phyloP scores from a whole-genome alignment of 345 rosid genomes.

The Raphanus raphanistrum region DNA sequence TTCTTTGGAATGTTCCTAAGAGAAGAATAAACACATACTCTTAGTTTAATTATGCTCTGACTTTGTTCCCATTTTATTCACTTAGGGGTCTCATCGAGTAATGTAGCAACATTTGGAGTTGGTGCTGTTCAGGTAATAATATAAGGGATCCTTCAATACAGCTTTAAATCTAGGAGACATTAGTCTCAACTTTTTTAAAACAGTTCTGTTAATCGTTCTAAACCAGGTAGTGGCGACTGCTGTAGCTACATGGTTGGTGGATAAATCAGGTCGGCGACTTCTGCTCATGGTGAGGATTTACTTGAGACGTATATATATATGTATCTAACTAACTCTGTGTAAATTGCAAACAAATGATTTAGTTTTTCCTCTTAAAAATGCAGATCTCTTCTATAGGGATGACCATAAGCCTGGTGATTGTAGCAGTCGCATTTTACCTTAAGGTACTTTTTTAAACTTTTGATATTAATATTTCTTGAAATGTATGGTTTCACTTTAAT shows the following conservation, averaged over 20 bases:
- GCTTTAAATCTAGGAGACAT: slow-evolving; percentile 1
- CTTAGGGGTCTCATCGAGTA: slow-evolving; percentile 70
- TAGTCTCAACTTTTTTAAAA: background rate
- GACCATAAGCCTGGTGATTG: slow-evolving; percentile 70
- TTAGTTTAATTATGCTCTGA: background rate
- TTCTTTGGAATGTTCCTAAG: slow-evolving; percentile 6
- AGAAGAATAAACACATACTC: slow-evolving; percentile 1
- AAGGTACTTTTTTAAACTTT: slow-evolving; percentile 45
- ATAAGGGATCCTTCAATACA: background rate
- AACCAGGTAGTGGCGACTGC: slow-evolving; percentile 81
- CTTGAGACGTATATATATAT: background rate
- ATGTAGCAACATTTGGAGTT: slow-evolving; percentile 69
- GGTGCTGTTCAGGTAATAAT: slow-evolving; percentile 79
- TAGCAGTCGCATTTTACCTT: slow-evolving; percentile 62
- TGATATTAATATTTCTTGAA: background rate
- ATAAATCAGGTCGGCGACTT: slow-evolving; percentile 84
- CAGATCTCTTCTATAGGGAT: slow-evolving; percentile 81
- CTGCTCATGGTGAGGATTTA: slow-evolving; percentile 67
- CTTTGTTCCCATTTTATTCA: background rate
- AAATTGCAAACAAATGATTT: slow-evolving; percentile 1
- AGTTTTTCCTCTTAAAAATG: slow-evolving; percentile 8
- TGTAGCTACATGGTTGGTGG: slow-evolving; percentile 80
- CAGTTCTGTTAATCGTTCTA: background rate
- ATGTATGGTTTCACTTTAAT: slow-evolving; percentile 14
- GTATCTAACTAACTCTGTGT: background rate